Evolutionary conservation across 2,329 filamentous ascomycete species (phyloP).

Genomic region (Scorias spongiosa): DNA sequence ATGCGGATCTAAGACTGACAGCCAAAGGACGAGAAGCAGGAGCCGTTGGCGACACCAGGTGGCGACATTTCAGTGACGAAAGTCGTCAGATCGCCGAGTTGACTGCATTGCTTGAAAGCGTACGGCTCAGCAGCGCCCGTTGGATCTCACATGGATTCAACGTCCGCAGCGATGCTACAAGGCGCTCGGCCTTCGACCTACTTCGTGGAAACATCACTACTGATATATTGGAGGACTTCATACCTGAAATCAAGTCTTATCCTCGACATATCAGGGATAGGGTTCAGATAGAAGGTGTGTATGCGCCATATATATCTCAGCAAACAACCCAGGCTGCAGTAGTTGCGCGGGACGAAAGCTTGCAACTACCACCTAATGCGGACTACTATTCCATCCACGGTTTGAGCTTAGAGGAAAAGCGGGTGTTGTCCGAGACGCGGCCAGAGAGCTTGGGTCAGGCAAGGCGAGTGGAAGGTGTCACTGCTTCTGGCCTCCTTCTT

Average conservation of each 20-base stretch:
- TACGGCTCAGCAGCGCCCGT: slow-evolving; percentile 41
- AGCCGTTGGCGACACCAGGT: slow-evolving; percentile 64
- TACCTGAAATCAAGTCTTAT: slow-evolving; percentile 44
- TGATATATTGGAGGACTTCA: slow-evolving; percentile 38
- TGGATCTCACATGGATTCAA: slow-evolving; percentile 60
- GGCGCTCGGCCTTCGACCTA: slow-evolving; percentile 64
- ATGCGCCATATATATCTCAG: slow-evolving; percentile 69
- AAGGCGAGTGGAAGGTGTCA: slow-evolving; percentile 66
- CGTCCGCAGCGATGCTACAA: slow-evolving; percentile 49
- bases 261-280: slow-evolving; percentile 46
- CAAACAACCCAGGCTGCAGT: slow-evolving; percentile 52
- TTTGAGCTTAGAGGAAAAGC: slow-evolving; percentile 64
- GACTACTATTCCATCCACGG: slow-evolving; percentile 63
- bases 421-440: slow-evolving; percentile 50
- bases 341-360: slow-evolving; percentile 61
- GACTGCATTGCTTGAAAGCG: slow-evolving; percentile 41
- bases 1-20: slow-evolving; percentile 79
- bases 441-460: slow-evolving; percentile 86
- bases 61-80: slow-evolving; percentile 53
- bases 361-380: slow-evolving; percentile 56
- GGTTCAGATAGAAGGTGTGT: slow-evolving; percentile 67
- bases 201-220: slow-evolving; percentile 50
- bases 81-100: slow-evolving; percentile 53
- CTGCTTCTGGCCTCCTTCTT: slow-evolving; percentile 34
- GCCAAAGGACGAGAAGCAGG: slow-evolving; percentile 60